phyloP scores from a whole-genome alignment of 345 rosid genomes.

The Populus euphratica region DNA sequence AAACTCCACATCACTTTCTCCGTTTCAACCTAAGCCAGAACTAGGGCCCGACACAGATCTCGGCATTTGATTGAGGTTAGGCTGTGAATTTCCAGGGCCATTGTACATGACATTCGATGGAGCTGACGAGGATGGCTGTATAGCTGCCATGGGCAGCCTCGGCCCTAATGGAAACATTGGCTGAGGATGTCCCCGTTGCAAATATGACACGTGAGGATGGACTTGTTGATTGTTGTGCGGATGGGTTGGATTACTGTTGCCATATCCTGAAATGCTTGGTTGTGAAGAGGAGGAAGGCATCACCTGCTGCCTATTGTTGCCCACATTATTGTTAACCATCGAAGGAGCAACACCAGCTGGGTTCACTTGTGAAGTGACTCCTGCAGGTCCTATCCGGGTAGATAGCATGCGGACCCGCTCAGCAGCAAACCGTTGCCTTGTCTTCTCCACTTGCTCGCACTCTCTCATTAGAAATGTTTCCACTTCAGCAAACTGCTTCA shows the following conservation, averaged over 20 bases:
- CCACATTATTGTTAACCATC: constrained; percentile 44
- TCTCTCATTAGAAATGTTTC: constrained; percentile 92
- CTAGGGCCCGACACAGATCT: constrained; percentile 61
- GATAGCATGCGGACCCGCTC: constrained; percentile 69
- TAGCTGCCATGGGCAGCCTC: constrained; percentile 63
- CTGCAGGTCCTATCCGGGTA: constrained; percentile 53
- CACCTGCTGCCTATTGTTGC: constrained; percentile 51
- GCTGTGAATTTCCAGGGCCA: constrained; percentile 46
- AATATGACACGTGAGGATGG: constrained; percentile 74
- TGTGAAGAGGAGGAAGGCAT: constrained; percentile 56
- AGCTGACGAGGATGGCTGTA: constrained; percentile 63
- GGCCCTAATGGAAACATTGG: constrained; percentile 66
- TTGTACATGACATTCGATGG: constrained; percentile 54
- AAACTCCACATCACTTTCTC: background rate
- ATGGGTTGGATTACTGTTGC: constrained; percentile 47
- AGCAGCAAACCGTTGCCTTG: constrained; percentile 75
- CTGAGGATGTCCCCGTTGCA: constrained; percentile 53
- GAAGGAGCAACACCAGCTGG: constrained; percentile 52
- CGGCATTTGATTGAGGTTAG: constrained; percentile 54
- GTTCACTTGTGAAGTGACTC: constrained; percentile 44
- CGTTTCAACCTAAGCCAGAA: constrained; percentile 56
- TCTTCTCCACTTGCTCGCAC: constrained; percentile 92
- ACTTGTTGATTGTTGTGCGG: constrained; percentile 59
- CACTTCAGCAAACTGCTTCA: constrained; percentile 98
- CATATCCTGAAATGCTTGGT: constrained; percentile 57